A percentile compares a stretch with the other conserved stretches of the same genome.
Evolutionary conservation across 805 yeast genomes (phyloP).

Genomic region (Metschnikowia picachoensis): DNA sequence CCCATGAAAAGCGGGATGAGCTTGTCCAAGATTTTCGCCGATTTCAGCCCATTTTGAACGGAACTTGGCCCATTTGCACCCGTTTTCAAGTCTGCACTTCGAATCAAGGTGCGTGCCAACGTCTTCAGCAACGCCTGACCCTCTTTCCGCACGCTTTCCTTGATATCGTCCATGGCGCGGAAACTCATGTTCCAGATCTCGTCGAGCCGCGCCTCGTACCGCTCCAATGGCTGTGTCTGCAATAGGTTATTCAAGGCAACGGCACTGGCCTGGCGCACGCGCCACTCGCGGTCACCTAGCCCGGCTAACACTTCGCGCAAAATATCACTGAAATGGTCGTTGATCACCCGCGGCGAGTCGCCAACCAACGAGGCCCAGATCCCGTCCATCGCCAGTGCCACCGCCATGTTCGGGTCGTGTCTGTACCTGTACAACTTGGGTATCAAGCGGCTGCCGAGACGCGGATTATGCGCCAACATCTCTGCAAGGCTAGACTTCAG

Average conservation of each 20-base stretch:
- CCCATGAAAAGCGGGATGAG: constrained; percentile 81
- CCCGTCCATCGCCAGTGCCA: constrained; percentile 77
- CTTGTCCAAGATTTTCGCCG: constrained; percentile 46
- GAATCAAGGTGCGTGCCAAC: constrained; percentile 59
- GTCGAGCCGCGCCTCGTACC: constrained; percentile 50
- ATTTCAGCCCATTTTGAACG: constrained; percentile 31
- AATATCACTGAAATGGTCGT: constrained; percentile 53
- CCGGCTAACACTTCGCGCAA: constrained; percentile 59
- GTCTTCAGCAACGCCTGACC: constrained; percentile 66
- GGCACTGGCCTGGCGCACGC: constrained; percentile 85
- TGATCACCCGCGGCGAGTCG: constrained; percentile 52
- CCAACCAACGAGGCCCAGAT: constrained; percentile 79
- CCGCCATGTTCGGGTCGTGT: constrained; percentile 77
- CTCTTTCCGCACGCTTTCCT: constrained; percentile 84
- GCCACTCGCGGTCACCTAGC: constrained; percentile 86
- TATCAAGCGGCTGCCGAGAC: constrained; percentile 56
- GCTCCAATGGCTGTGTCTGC: constrained; percentile 52
- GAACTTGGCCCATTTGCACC: constrained; percentile 44
- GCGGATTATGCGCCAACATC: constrained; percentile 50
- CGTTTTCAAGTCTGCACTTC: constrained; percentile 47
- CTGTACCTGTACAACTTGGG: constrained; percentile 82
- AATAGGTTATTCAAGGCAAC: constrained; percentile 67
- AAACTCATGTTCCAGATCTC: constrained; percentile 86
- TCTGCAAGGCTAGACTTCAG: constrained; percentile 72
- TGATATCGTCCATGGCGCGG: constrained; percentile 88